phyloP scores from a whole-genome alignment of 1,139 yeast genomes.

The Blastobotrys proliferans region DNA sequence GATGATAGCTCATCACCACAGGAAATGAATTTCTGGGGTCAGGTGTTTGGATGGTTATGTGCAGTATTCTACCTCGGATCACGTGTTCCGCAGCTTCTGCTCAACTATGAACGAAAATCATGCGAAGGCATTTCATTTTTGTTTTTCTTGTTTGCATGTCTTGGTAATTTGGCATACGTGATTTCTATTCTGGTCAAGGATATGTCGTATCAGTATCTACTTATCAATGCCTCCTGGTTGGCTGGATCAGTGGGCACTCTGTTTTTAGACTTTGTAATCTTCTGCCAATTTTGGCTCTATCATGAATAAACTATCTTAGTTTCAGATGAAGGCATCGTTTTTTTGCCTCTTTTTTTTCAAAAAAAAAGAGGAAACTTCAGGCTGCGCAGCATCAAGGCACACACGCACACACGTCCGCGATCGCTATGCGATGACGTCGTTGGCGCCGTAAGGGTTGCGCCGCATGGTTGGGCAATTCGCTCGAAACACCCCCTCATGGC shows the following conservation, averaged over 20 bases:
- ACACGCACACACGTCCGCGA: too few species aligned
- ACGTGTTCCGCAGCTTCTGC: slow-evolving; percentile 79
- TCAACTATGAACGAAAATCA: slow-evolving; percentile 78
- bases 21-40: slow-evolving; percentile 72
- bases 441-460: too few species aligned
- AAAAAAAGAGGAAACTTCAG: too few species aligned
- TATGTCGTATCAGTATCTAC: slow-evolving; percentile 59
- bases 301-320: too few species aligned
- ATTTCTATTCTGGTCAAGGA: slow-evolving; percentile 72
- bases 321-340: too few species aligned
- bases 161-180: slow-evolving; percentile 88
- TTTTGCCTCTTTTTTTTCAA: too few species aligned
- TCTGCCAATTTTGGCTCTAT: slow-evolving; percentile 81
- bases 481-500: too few species aligned
- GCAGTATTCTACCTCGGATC: slow-evolving; percentile 84
- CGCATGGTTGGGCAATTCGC: too few species aligned
- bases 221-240: slow-evolving; percentile 88
- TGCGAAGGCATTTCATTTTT: slow-evolving; percentile 91
- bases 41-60: slow-evolving; percentile 87
- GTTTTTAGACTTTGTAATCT: slow-evolving; percentile 74
- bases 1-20: slow-evolving; percentile 20
- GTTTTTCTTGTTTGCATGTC: slow-evolving; percentile 88
- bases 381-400: too few species aligned
- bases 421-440: too few species aligned
- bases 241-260: slow-evolving; percentile 90